Evolutionary conservation across 116 monocot species (phyloP), one percentile per base, ranked within the genome.

Genomic region (Zostera marina): DNA sequence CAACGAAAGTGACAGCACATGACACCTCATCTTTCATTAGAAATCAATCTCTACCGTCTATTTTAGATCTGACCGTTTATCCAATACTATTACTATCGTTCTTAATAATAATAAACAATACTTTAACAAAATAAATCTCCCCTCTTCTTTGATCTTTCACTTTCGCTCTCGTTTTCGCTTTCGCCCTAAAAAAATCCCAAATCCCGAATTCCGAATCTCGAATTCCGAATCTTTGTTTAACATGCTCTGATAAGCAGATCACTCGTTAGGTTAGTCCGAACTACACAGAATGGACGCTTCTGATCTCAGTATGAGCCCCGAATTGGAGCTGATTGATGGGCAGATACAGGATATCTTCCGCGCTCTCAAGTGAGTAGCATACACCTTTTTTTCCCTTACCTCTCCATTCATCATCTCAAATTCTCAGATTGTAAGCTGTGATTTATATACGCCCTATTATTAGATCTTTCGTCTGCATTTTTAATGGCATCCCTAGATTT

Each of bases 291-390:
- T 10, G 32, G 81, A 82, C 79, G 87, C 73, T 60, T 60, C 56
- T 41, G 69, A 73, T 64, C 38, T 74, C 26, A 64, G 59, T 17
- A 74, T 87, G 79, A 82, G 68, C 54, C 70, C 87, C 10, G 82
- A 82, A 69, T 65, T 87, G 63, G 87, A 87, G 76, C 87, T 82
- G 87, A 71, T 82, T 47, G 71, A 87, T 44, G 82, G 87, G 39
- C 76, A 87, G 66, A 82, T 87, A 63, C 72, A 72, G 24, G 87
- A 87, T 59, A 79, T 77, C 53, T 73, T 87, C 62, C 87, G 87
- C 1, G 82, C 79, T 23, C 82, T 87, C 47, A 44, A 74, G 87
- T 87, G 42, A 74, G 87, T 87, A 61, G 63, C 79, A 22, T 67
- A 42, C 14, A 21, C 12, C 41, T 63, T 66, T 41, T 32, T 11